Conservation (phyloP, 2,329 filamentous ascomycete species). For the Immersiporthe knoxdaviesiana region DNA sequence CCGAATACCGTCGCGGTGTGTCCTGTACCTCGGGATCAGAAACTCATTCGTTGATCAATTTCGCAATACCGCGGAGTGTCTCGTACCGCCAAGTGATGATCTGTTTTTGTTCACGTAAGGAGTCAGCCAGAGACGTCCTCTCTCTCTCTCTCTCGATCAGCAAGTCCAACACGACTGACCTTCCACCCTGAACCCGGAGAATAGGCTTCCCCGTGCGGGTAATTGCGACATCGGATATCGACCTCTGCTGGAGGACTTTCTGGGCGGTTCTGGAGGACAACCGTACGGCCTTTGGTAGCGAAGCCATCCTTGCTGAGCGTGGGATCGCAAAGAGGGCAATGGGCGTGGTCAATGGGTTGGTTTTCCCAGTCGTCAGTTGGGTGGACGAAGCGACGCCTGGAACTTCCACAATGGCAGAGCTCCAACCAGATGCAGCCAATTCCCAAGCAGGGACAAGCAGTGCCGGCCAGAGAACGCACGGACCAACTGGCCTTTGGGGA, state of each 20-base stretch:
- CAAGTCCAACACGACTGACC: constrained; percentile 58
- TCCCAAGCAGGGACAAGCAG: constrained; percentile 27
- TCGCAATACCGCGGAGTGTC: not conserved
- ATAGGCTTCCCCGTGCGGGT: constrained; percentile 97
- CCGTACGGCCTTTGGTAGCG: constrained; percentile 60
- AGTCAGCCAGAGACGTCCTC: constrained; percentile 16
- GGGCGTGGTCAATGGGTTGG: constrained; percentile 37
- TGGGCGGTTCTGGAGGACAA: constrained; percentile 52
- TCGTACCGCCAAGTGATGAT: constrained; percentile 81
- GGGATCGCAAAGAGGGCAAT: constrained; percentile 39
- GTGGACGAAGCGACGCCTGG: constrained; percentile 33
- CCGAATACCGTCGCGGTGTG: constrained; percentile 98
- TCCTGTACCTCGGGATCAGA: constrained; percentile 55
- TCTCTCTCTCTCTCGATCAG: constrained; percentile 37
- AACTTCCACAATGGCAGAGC: constrained; percentile 29
- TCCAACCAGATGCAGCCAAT: constrained; percentile 29
- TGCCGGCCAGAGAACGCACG: constrained; percentile 24
- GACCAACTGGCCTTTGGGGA: constrained; percentile 14
- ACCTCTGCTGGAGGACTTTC: constrained; percentile 54
- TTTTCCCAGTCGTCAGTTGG: constrained; percentile 26
- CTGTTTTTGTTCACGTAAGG: constrained; percentile 53
- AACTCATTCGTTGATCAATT: constrained; percentile 10
- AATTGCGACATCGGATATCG: constrained; percentile 82
- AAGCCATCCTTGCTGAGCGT: constrained; percentile 53
- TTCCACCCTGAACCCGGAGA: constrained; percentile 83